Base-by-base conservation (phyloP, 306 rosid species). In the Crotalaria pallida region DNA sequence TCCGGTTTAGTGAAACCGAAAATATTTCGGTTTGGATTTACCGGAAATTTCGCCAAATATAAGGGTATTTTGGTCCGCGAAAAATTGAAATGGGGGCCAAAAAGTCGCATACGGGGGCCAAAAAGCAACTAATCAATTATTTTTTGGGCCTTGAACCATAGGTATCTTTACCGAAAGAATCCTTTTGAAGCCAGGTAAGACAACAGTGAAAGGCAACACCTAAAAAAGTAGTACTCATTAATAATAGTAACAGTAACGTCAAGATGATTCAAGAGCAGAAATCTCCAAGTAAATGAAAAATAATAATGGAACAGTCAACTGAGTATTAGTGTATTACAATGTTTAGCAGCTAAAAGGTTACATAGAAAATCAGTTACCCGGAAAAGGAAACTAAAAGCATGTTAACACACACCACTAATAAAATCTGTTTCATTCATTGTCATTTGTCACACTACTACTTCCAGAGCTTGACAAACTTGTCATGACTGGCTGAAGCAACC, bases 401-500 rank as follows among this genome's bases (percentile, higher is more conserved):
- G 44, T 44, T 38, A 79, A 71, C 71, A 69, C 76, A n/a, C 3
- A 27, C 31, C 80, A 71, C 67, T 17, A 69, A 48, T 29, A 55
- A 53, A 74, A 50, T 60, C 74, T 69, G 60, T 56, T 66, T 68
- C 40, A 68, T 57, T 52, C 63, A 71, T 59, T 26, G 34, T 16
- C 29, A 38, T 7, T 19, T 85, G 71, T 7, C 41, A 34, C 41
- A 34, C 40, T 7, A 34, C 41, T 34, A 94, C 82, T 94, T 91
- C 98, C 98, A 94, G 31, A 94, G 95, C 86, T 94, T 94, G 41
- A 94, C 88, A 53, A 43, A 90, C 83, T 73, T 88, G 82, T 94
- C 97, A 40, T 94, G 99, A 78, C 97, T 91, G 48, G 96, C 99
- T 1, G 99, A 94, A 72, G 97, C 97, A 63, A 94, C 99, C 63